Evolutionary conservation across 352 stramenopile species (phyloP), one percentile per base, ranked within the genome.

Genomic region (Phytophthora hybrid): DNA sequence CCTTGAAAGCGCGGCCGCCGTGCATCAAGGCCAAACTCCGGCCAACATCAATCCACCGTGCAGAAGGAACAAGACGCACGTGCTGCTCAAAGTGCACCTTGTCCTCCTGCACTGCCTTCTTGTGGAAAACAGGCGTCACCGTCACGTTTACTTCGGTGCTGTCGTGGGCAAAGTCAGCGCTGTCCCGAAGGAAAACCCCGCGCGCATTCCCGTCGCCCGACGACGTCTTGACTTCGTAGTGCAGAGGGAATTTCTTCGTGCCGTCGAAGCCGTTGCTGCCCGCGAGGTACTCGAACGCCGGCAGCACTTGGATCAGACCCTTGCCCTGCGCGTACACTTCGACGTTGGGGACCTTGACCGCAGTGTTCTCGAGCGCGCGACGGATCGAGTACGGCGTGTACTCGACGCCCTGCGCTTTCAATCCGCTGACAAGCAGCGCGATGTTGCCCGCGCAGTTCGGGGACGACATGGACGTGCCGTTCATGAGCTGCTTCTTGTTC

Each of bases 391-490:
- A 88, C 44, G 94, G 93, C 52, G 93, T 96, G 73, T 97, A 97
- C 49, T 75, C 75, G 23, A 98, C 84, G 6, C 78, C 58, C 41
- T 85, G 72, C n/a, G 75, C 79, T 77, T 98, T 98, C 68, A 98
- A 83, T 11, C 83, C 97, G 59, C 88, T 98, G 49, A 99, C 79
- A 5, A 99, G 77, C 26, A 99, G 85, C 49, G 95, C 96, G 14
- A 99, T 85, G 78, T 95, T 97, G 46, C 97, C 97, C 21, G 90
- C 90, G 34, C 89, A 97, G 82, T 99, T 98, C 0, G 97, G 97
- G 32, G 90, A 98, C 21, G 89, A 92, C 97, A 99, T 99, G 65
- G 90, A 98, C 32, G 97, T 99, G 41, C 97, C 97, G 77, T 99
- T 98, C 93, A 99, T 99, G 41, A 99, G 89, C 78, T 97, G 87